Base-by-base conservation (phyloP, 306 rosid species). In the Arachis hypogaea region DNA sequence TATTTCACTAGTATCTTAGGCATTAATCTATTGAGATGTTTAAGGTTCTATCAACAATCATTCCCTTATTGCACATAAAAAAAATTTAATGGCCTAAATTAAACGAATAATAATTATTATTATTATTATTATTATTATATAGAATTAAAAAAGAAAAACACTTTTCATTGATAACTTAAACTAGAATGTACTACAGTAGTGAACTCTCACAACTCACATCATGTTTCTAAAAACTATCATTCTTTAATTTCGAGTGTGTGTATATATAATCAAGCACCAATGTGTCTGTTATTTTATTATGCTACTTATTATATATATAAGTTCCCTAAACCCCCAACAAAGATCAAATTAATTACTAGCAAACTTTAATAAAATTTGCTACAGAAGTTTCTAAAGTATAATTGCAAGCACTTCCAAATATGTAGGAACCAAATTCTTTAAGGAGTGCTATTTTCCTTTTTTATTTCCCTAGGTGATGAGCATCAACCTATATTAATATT, bases 341-440 rank as follows among this genome's bases (percentile, higher is more conserved):
- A 82, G 82, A 45, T 80, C 64, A 85, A 78, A 56, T 74, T 80
- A 63, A 82, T 68, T 66, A 76, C 81, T 66, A 64, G 67, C 45
- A 74, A 57, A 40, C 71, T 74, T 65, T 70, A 29, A 84, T 70
- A 29, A 84, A 81, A 80, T 74, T 84, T 80, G 72, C 66, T 68
- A 28, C 38, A 30, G 84, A 88, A 86, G 87, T 82, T 82, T 84
- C 80, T 72, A 74, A 73, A 78, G 58, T 66, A 77, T 83, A 41
- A 72, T 81, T 72, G 86, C 82, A 77, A 72, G 85, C 88, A 82
- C 93, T 83, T 91, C 94, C 97, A 84, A 86, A 77, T 80, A 85
- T 85, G 90, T 78, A 71, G 97, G 97, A 85, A 74, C 85, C 69
- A 50, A n/a, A 65, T 87, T 76, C 14, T 82, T 72, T 72, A 76